These are phyloP conservation scores for Bipolaris zeicola DNA, from an alignment of 2,329 filamentous ascomycete species.

Conservation along the genomic window DNA sequence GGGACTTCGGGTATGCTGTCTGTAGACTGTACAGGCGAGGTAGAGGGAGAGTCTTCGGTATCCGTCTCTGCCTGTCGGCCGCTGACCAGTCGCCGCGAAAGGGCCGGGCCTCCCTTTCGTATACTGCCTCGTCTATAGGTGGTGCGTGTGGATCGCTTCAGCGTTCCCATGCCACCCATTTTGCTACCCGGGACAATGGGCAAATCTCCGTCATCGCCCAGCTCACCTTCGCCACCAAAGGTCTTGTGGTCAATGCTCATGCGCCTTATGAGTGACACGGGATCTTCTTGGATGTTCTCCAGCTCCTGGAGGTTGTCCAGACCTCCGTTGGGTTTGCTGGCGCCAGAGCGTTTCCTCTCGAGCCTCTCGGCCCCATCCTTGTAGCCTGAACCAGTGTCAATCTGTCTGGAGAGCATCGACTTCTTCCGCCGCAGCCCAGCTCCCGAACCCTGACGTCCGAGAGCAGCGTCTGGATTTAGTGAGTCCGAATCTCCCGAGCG, in stretches of 20 bases:
- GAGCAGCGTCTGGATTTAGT: slow-evolving; percentile 61
- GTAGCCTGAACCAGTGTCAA: slow-evolving; percentile 78
- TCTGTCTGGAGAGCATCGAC: slow-evolving; percentile 92
- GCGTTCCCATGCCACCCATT: slow-evolving; percentile 73
- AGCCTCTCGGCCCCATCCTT: slow-evolving; percentile 82
- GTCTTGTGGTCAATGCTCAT: slow-evolving; percentile 62
- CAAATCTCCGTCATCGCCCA: slow-evolving; percentile 61
- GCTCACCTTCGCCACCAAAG: slow-evolving; percentile 46
- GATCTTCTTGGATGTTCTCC: slow-evolving; percentile 82
- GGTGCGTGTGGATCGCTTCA: slow-evolving; percentile 89
- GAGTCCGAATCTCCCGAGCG: slow-evolving; percentile 72
- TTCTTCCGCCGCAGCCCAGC: slow-evolving; percentile 81
- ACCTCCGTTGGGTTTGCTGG: slow-evolving; percentile 57
- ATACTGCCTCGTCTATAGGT: slow-evolving; percentile 89
- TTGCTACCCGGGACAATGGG: slow-evolving; percentile 81
- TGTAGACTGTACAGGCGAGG: slow-evolving; percentile 54
- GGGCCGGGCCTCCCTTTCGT: slow-evolving; percentile 74
- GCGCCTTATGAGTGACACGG: slow-evolving; percentile 71
- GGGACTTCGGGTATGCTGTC: slow-evolving; percentile 43
- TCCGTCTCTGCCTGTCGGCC: slow-evolving; percentile 65
- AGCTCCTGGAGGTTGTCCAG: slow-evolving; percentile 66
- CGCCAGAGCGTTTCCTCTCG: slow-evolving; percentile 70
- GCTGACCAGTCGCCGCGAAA: slow-evolving; percentile 71
- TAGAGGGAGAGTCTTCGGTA: slow-evolving; percentile 57
- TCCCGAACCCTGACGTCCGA: slow-evolving; percentile 60